Base-by-base conservation (phyloP, 1,284 basidiomycete species). In the Pulchroboletus neoregius region DNA sequence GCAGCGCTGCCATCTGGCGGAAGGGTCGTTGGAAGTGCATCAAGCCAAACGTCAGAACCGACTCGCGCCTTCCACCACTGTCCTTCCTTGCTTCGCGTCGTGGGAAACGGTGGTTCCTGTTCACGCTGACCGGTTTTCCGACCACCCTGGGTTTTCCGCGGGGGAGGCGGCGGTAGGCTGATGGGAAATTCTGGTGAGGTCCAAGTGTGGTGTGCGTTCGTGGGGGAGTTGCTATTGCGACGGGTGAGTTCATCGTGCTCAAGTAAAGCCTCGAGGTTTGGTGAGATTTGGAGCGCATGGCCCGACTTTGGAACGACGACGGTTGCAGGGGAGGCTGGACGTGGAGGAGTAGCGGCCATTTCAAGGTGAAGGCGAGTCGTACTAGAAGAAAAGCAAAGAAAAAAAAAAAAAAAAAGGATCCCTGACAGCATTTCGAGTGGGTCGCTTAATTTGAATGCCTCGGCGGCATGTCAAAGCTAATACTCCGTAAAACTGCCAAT, bases 191-290 rank as follows among this genome's bases (percentile, higher is more conserved):
- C 64, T 1, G 50, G 43, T 0, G 60, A 43, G 5, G 51, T 13
- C 6, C 41, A 43, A 4, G 46, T 7, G 35, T 43, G 4, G 28
- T 35, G 31, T 4, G 39, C 26, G 33, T 26, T 53, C 4, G 63
- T 63, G 10, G 62, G 58, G 5, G 65, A 66, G 15, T 43, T 40
- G 35, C 47, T 52, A 10, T 37, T 63, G 38, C 59, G 54, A 13
- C 66, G 62, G 4, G 52, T 62, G 45, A 70, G 69, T 46, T 81
- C 78, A 48, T 82, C 81, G 53, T 79, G 75, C 56, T 80, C 74
- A 47, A 84, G 68, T 8, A 84, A 60, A 8, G 82, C 82, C 52
- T 80, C 74, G 38, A 83, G 73, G 59, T 84, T 74, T 1, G 77
- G 73, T 3, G 79, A 81, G 49, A 84, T 84, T 16, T 72, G 65